These are phyloP conservation scores for Trichocladium antarcticum DNA, from an alignment of 495 filamentous ascomycete genomes.

Conservation along the genomic window DNA sequence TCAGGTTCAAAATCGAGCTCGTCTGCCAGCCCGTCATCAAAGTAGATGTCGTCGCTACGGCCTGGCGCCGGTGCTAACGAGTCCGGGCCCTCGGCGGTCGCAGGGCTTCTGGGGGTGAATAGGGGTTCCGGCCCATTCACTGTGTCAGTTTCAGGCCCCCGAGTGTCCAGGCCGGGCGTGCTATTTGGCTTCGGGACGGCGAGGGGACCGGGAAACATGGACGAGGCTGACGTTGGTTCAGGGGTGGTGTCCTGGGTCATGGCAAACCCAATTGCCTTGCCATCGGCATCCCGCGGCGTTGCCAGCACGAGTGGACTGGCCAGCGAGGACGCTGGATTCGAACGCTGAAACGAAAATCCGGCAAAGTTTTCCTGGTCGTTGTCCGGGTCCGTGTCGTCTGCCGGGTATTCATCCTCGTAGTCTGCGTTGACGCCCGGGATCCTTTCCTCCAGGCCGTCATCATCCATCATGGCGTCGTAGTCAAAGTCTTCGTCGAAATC, in stretches of 20 bases:
- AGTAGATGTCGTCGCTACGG: constrained; percentile 73
- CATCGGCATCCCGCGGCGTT: constrained; percentile 45
- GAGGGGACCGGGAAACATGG: constrained; percentile 4
- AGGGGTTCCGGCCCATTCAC: neutral
- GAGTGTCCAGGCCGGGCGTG: constrained; percentile 27
- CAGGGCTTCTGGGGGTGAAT: constrained; percentile 4
- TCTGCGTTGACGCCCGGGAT: constrained; percentile 67
- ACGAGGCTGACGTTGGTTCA: constrained; percentile 12
- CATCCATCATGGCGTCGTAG: constrained; percentile 57
- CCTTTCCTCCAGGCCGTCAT: constrained; percentile 61
- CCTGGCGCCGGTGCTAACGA: neutral
- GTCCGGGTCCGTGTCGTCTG: constrained; percentile 28
- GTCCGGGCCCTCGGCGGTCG: constrained; percentile 9
- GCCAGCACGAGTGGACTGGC: constrained; percentile 35
- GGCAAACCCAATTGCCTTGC: constrained; percentile 40
- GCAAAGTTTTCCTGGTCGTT: constrained; percentile 44
- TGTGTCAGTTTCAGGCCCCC: constrained; percentile 20
- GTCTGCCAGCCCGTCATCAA: constrained; percentile 58
- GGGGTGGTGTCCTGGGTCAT: constrained; percentile 34
- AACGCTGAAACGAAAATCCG: constrained; percentile 43
- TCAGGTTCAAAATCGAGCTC: constrained; percentile 41
- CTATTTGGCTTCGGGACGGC: constrained; percentile 6
- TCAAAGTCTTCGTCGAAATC: constrained; percentile 62
- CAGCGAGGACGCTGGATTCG: constrained; percentile 38
- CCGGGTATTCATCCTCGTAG: constrained; percentile 28